These are phyloP conservation scores for Alternaria burnsii DNA, from an alignment of 2,329 filamentous ascomycete genomes.

Conservation along the genomic window DNA sequence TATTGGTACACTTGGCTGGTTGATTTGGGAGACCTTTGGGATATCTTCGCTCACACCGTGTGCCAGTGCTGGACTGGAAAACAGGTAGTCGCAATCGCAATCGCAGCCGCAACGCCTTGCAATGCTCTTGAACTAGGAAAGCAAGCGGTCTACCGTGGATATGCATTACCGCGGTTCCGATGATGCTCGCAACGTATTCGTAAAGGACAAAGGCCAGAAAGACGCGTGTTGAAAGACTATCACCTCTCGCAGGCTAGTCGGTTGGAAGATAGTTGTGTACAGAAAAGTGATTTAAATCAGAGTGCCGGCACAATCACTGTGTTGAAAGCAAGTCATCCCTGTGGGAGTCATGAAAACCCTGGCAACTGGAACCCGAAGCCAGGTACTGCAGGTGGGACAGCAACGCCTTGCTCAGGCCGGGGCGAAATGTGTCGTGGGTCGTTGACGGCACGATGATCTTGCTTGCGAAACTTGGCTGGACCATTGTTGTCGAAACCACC, in stretches of 20 bases:
- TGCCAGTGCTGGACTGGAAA: background rate
- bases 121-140: slow-evolving; percentile 23
- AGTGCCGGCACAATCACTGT: background rate
- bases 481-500: slow-evolving; percentile 26
- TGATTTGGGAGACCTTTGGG: background rate
- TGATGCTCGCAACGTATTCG: slow-evolving; percentile 4
- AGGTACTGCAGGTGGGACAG: slow-evolving; percentile 63
- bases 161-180: background rate
- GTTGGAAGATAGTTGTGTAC: background rate
- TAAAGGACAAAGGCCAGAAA: slow-evolving; percentile 1
- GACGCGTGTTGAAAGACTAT: background rate
- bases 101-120: slow-evolving; percentile 29
- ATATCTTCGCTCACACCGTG: background rate
- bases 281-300: background rate
- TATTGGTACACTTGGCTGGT: background rate
- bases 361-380: slow-evolving; percentile 62
- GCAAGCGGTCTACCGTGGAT: background rate
- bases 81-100: slow-evolving; percentile 5
- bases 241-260: background rate
- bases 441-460: slow-evolving; percentile 34
- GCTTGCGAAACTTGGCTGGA: slow-evolving; percentile 39
- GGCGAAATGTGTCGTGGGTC: slow-evolving; percentile 47
- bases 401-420: slow-evolving; percentile 53
- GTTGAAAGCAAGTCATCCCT: background rate
- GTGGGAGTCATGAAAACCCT: slow-evolving; percentile 29